phyloP scores from a whole-genome alignment of 257 asterid species.

The Solanum lignicaule region DNA sequence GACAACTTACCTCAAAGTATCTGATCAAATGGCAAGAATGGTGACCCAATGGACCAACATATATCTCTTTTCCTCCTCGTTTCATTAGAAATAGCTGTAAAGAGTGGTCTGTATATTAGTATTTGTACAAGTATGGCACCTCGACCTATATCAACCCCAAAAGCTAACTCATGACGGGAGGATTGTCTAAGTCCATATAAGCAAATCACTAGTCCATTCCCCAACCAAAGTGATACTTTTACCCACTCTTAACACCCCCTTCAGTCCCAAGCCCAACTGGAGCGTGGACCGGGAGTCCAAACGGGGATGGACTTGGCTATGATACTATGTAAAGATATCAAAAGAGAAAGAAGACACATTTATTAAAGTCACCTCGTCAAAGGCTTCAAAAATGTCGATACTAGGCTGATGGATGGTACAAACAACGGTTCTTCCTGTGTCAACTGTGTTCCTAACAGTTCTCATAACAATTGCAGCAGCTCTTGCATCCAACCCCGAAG shows the following conservation, averaged over 20 bases:
- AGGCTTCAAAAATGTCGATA: slow-evolving; percentile 69
- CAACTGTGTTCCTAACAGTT: slow-evolving; percentile 60
- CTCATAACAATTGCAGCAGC: slow-evolving; percentile 94
- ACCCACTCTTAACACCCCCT: too few relatives aligned
- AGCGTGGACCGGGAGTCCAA: too few relatives aligned
- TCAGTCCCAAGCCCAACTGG: too few relatives aligned
- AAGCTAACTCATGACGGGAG: too few relatives aligned
- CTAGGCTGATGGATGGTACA: slow-evolving; percentile 87
- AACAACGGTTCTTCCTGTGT: slow-evolving; percentile 71
- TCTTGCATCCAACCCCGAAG: slow-evolving; percentile 74
- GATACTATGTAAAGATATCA: not conserved
- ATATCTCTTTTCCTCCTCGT: slow-evolving; percentile 68
- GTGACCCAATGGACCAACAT: slow-evolving; percentile 63
- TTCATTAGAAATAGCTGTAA: slow-evolving; percentile 58
- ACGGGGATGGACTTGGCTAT: too few relatives aligned
- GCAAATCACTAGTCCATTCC: too few relatives aligned
- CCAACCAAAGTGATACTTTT: too few relatives aligned
- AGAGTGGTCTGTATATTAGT: not conserved
- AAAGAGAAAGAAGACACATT: not conserved
- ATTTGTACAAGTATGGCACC: not conserved
- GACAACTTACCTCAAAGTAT: slow-evolving; percentile 41
- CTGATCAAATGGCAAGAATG: slow-evolving; percentile 39
- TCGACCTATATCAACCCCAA: too few relatives aligned
- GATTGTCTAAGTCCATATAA: too few relatives aligned
- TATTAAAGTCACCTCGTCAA: slow-evolving; percentile 42